Percentiles rank a stretch among this genome's conserved stretches.
Conservation (phyloP, 1,284 basidiomycete species). For the Trichosporon sp. region DNA sequence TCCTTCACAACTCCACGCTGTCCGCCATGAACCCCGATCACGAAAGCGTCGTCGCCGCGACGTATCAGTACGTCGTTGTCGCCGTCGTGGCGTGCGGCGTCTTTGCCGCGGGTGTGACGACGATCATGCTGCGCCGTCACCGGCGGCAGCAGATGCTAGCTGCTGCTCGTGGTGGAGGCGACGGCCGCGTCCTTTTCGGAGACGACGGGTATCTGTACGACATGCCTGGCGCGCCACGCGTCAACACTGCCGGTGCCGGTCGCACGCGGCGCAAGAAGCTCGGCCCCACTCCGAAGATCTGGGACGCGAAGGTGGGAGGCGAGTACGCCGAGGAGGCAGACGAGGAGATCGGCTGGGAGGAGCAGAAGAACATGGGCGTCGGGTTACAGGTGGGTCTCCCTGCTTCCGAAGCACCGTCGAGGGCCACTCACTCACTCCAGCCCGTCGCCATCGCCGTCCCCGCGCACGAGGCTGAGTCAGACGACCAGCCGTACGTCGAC, state of each 20-base stretch:
- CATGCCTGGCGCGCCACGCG: constrained; percentile 2
- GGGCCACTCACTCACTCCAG: neutral
- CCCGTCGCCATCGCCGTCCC: constrained; percentile 23
- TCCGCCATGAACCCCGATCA: constrained; percentile 12
- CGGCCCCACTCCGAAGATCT: constrained; percentile 26
- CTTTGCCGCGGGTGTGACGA: constrained; percentile 34
- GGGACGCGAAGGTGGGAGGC: constrained; percentile 26
- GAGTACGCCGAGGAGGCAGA: constrained; percentile 12
- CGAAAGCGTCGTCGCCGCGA: constrained; percentile 21
- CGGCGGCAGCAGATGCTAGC: constrained; percentile 24
- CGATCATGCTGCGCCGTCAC: constrained; percentile 34
- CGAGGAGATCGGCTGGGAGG: constrained; percentile 6
- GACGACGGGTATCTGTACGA: constrained; percentile 23
- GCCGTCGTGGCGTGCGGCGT: constrained; percentile 40
- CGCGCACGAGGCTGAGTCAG: constrained; percentile 9
- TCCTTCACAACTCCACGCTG: neutral
- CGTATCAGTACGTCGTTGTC: constrained; percentile 41
- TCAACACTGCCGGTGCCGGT: neutral
- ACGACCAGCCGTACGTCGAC: constrained; percentile 21
- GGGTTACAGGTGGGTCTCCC: neutral
- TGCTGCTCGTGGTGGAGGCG: constrained; percentile 14
- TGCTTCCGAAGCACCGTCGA: too few relatives aligned
- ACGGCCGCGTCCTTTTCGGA: constrained; percentile 20
- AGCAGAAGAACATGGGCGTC: constrained; percentile 14
- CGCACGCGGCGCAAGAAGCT: constrained; percentile 18